These are phyloP conservation scores for Sequoiadendron giganteum DNA, from an alignment of 75 land plant species.

Conservation along the genomic window DNA sequence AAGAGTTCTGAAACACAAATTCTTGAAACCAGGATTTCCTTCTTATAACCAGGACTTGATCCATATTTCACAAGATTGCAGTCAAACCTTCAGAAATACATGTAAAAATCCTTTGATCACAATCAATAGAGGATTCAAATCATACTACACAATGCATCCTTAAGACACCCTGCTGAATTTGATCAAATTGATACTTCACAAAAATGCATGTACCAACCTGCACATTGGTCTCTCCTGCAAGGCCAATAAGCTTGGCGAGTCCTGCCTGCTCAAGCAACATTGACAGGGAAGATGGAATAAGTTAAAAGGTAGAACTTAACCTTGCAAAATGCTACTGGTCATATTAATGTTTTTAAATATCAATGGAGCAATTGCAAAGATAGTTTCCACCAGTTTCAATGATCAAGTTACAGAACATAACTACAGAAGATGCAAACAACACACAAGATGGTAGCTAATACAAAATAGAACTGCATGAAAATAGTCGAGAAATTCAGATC, in stretches of 20 bases:
- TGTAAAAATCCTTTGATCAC: not conserved
- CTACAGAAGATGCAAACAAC: not conserved
- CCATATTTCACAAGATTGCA: not conserved
- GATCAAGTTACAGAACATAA: not conserved
- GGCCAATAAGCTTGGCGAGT: constrained; percentile 94
- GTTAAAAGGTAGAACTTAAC: not conserved
- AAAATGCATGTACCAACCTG: constrained; percentile 44
- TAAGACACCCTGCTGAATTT: not conserved
- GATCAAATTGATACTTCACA: not conserved
- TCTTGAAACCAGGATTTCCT: not conserved
- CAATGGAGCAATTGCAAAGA: not conserved
- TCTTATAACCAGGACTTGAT: not conserved
- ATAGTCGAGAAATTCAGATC: not conserved
- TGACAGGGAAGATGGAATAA: not conserved
- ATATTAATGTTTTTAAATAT: not conserved
- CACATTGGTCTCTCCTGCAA: constrained; percentile 95
- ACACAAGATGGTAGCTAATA: not conserved
- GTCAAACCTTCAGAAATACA: not conserved
- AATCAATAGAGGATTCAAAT: not conserved
- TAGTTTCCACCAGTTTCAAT: not conserved
- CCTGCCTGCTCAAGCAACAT: constrained; percentile 69
- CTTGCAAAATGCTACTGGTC: not conserved
- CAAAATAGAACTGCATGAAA: not conserved
- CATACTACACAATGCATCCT: not conserved
- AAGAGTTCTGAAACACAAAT: not conserved